phyloP scores from a whole-genome alignment of 176 grass and related monocot species.

The Hsuehochloa calcarea region DNA sequence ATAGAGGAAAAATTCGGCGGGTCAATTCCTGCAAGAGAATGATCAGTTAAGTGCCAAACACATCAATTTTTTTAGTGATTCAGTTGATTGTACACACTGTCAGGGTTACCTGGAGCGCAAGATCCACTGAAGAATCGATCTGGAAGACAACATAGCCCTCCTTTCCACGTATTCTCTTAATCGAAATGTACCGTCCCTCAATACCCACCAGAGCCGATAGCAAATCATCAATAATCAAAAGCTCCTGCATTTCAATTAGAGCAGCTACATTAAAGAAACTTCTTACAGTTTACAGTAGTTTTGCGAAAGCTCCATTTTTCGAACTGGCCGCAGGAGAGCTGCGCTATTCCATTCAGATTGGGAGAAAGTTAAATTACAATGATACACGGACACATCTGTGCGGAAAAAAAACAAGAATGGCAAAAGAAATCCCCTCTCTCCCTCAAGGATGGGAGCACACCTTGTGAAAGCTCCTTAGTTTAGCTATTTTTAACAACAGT shows the following conservation, averaged over 20 bases:
- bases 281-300: background rate
- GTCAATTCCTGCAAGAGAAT: constrained; percentile 69
- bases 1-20: constrained; percentile 77
- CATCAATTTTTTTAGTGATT: background rate
- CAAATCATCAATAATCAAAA: constrained; percentile 96
- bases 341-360: background rate
- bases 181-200: constrained; percentile 84
- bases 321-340: background rate
- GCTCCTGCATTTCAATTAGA: constrained; percentile 62
- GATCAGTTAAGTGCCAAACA: constrained; percentile 27
- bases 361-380: background rate
- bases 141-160: constrained; percentile 66
- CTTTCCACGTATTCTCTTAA: constrained; percentile 80
- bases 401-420: background rate
- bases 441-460: too few species aligned
- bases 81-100: background rate
- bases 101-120: constrained; percentile 72
- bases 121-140: constrained; percentile 85
- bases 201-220: constrained; percentile 88
- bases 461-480: constrained; percentile 4
- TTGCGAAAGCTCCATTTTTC: background rate
- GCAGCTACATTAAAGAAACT: background rate
- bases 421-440: too few species aligned
- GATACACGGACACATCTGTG: background rate
- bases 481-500: background rate